Percentiles rank a stretch among this genome's conserved stretches.
Evolutionary conservation across 106 monocot species (phyloP).

Genomic region (Dendrobium officinale): DNA sequence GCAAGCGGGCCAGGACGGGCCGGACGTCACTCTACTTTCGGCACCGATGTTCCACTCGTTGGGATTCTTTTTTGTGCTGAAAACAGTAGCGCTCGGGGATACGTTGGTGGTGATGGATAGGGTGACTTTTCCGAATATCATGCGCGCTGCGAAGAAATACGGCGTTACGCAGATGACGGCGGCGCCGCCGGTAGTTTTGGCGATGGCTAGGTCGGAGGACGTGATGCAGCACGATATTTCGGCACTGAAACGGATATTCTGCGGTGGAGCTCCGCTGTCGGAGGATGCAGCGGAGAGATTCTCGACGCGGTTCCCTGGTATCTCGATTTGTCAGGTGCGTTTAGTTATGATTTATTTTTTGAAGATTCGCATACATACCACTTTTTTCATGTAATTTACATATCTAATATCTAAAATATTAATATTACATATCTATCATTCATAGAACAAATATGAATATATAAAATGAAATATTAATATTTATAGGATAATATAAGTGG

Average conservation of each 20-base stretch:
- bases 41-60: slow-evolving; percentile 73
- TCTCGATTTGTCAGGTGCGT: slow-evolving; percentile 37
- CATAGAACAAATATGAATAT: no score
- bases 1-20: background rate
- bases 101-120: slow-evolving; percentile 37
- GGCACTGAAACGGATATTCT: slow-evolving; percentile 23
- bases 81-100: slow-evolving; percentile 30
- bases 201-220: slow-evolving; percentile 38
- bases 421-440: no score
- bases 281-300: slow-evolving; percentile 32
- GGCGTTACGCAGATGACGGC: slow-evolving; percentile 39
- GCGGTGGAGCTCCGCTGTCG: slow-evolving; percentile 61
- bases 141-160: slow-evolving; percentile 34
- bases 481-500: no score
- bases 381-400: no score
- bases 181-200: slow-evolving; percentile 60
- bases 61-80: slow-evolving; percentile 41
- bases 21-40: slow-evolving; percentile 21
- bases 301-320: slow-evolving; percentile 31
- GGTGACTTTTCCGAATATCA: slow-evolving; percentile 16
- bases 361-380: background rate
- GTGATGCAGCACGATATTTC: slow-evolving; percentile 22
- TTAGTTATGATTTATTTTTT: background rate
- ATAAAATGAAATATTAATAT: no score
- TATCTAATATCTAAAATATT: no score